A percentile compares a stretch with the other conserved stretches of the same genome.
Conservation (phyloP, 768 basidiomycete genomes). For the Vishniacozyma victoriae region DNA sequence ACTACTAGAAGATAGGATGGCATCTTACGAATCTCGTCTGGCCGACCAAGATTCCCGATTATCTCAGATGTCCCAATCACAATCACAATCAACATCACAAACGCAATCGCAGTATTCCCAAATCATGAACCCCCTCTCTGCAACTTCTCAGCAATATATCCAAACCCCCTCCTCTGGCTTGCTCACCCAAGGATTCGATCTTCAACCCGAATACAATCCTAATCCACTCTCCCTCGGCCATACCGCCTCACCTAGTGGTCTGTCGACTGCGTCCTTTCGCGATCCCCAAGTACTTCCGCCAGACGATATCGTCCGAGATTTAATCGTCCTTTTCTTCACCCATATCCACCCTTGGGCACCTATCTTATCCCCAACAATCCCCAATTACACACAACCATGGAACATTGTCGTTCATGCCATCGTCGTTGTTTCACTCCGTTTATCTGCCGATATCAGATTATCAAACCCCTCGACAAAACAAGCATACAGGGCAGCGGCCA, state of each 20-base stretch:
- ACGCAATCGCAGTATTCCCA: too few species aligned
- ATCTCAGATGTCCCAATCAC: conserved; percentile 6
- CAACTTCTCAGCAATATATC: conserved; percentile 6
- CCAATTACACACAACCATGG: conserved; percentile 33
- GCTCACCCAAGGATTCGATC: background rate
- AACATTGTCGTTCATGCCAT: conserved; percentile 45
- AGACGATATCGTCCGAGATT: conserved; percentile 42
- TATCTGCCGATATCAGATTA: conserved; percentile 37
- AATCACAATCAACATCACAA: background rate
- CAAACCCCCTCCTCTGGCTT: conserved; percentile 7
- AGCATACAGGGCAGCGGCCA: conserved; percentile 34
- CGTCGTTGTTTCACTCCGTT: conserved; percentile 40
- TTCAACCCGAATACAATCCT: background rate
- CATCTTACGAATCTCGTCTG: conserved; percentile 26
- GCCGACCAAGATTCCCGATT: conserved; percentile 29
- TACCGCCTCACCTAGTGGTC: conserved; percentile 12
- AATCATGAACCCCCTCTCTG: too few species aligned
- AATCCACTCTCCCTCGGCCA: conserved; percentile 6
- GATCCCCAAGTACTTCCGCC: conserved; percentile 39
- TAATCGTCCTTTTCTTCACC: conserved; percentile 38
- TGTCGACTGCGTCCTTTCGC: conserved; percentile 28
- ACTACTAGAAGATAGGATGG: conserved; percentile 28
- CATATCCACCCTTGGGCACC: conserved; percentile 46
- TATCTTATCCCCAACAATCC: conserved; percentile 36
- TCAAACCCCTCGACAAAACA: conserved; percentile 13